phyloP scores from a whole-genome alignment of 106 monocot species.

The Dioscorea zingiberensis region DNA sequence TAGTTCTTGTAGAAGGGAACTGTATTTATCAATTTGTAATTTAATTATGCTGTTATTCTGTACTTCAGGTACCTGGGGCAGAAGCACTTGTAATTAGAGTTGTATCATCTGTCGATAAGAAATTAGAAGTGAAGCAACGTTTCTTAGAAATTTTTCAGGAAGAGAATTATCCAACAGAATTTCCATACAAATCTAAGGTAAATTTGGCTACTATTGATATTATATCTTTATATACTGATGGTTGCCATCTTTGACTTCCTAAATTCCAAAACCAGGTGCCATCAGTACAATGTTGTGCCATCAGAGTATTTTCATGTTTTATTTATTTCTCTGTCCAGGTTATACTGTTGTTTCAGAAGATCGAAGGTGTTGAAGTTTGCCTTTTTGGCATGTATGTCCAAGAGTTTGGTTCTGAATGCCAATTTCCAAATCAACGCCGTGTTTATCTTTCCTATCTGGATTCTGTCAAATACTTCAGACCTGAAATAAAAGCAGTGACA shows the following conservation, averaged over 20 bases:
- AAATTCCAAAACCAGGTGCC: too few relatives aligned
- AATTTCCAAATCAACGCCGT: slow-evolving; percentile 88
- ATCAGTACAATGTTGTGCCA: too few relatives aligned
- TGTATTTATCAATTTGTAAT: too few relatives aligned
- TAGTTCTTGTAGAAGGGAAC: too few relatives aligned
- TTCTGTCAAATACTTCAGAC: slow-evolving; percentile 98
- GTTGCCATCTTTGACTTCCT: too few relatives aligned
- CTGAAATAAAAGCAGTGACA: slow-evolving; percentile 79
- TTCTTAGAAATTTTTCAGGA: slow-evolving; percentile 99
- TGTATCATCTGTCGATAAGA: slow-evolving; percentile 98
- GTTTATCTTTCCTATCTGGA: slow-evolving; percentile 98
- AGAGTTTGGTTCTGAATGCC: slow-evolving; percentile 95
- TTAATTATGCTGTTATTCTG: not conserved
- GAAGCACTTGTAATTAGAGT: slow-evolving; percentile 96
- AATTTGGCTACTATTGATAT: too few relatives aligned
- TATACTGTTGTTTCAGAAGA: slow-evolving; percentile 93
- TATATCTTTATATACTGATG: too few relatives aligned
- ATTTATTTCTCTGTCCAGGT: slow-evolving; percentile 46
- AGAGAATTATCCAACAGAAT: slow-evolving; percentile 93
- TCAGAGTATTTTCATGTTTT: not conserved
- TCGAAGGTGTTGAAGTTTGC: slow-evolving; percentile 99
- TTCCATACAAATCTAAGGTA: slow-evolving; percentile 98
- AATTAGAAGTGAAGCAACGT: slow-evolving; percentile 88
- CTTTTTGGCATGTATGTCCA: slow-evolving; percentile 99
- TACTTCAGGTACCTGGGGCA: slow-evolving; percentile 70